A percentile compares a stretch with the other conserved stretches of the same genome.
These are phyloP conservation scores for Pseudonitzschia delicatissima DNA, from an alignment of 108 stramenopile species.

Conservation along the genomic window DNA sequence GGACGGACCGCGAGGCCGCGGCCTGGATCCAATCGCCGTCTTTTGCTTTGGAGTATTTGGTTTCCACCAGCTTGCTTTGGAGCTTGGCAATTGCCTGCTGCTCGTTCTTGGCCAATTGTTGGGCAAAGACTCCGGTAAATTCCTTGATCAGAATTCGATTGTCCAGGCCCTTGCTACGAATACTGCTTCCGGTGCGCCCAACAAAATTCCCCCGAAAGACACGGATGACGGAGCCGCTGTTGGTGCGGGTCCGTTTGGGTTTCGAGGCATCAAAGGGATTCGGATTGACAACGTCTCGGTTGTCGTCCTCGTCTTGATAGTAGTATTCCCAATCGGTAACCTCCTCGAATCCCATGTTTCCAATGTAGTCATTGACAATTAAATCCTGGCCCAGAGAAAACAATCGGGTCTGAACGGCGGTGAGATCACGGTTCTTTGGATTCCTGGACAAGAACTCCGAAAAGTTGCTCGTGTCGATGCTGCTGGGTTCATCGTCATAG, in stretches of 20 bases:
- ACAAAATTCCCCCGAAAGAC: conserved; percentile 71
- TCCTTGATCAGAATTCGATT: conserved; percentile 71
- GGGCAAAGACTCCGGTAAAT: conserved; percentile 57
- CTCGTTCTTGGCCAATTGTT: conserved; percentile 52
- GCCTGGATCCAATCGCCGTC: conserved; percentile 56
- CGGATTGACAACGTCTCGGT: conserved; percentile 50
- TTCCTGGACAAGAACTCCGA: neutral
- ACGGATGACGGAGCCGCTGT: conserved; percentile 72
- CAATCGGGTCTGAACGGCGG: conserved; percentile 49
- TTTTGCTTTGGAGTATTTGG: conserved; percentile 8
- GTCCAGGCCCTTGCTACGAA: conserved; percentile 65
- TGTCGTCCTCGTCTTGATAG: conserved; percentile 35
- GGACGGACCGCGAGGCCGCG: conserved; percentile 49
- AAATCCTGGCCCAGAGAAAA: conserved; percentile 71
- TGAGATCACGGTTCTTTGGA: conserved; percentile 30
- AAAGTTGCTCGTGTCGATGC: neutral
- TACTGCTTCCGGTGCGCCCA: conserved; percentile 42
- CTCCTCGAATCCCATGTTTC: conserved; percentile 60
- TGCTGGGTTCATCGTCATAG: conserved; percentile 8
- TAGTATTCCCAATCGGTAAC: conserved; percentile 80
- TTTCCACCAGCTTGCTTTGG: conserved; percentile 49
- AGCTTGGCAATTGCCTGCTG: conserved; percentile 39
- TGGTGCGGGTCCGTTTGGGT: conserved; percentile 61
- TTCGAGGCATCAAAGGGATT: conserved; percentile 66
- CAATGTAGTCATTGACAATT: conserved; percentile 61